Base-by-base conservation (phyloP, 1,284 basidiomycete genomes). In the Flammula alnicola region DNA sequence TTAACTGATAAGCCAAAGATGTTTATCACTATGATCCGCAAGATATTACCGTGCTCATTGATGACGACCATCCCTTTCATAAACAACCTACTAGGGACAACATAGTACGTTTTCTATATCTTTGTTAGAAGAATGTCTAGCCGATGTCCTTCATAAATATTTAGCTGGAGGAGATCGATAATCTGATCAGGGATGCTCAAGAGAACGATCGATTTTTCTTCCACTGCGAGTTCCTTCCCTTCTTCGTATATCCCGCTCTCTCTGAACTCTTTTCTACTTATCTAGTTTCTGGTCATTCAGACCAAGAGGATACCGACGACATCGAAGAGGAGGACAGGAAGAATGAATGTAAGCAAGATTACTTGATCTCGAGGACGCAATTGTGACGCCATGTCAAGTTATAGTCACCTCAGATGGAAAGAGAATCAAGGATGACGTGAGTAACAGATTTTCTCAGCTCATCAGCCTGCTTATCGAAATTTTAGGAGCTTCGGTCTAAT, bases 201-300 rank as follows among this genome's bases (percentile, higher is more conserved):
- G 36, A 48, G 4, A 27, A 44, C 10, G 51, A 53, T 25, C 42
- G 38, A 5, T 48, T 53, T n/a, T 53, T 53, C 26, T 53, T 53
- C 33, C 37, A 49, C 12, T 53, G 51, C 49, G 27, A 27, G 45
- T 26, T 26, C 22, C 10, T 17, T 12, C 14, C 7, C 26, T 7
- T 26, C 1, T 33, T 14, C 23, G 11, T 23, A 22, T 8, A 33
- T 14, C 4, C n/a, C 19, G 11, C 19, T 42, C 16, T 19, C 11
- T 12, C 19, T 2, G 19, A 23, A 12, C 25, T 19, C 27, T 17
- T n/a, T 25, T 39, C 29, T 30, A 16, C 2, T 30, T n/a, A 23
- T 29, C 6, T 22, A 53, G 51, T 49, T 33, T 43, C 51, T 11
- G 51, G 51, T 0, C 32, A 45, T 49, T 44, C 42, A 6, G 40